These are phyloP conservation scores for Leccinum uliginosum DNA, from an alignment of 768 basidiomycete genomes.

Conservation along the genomic window DNA sequence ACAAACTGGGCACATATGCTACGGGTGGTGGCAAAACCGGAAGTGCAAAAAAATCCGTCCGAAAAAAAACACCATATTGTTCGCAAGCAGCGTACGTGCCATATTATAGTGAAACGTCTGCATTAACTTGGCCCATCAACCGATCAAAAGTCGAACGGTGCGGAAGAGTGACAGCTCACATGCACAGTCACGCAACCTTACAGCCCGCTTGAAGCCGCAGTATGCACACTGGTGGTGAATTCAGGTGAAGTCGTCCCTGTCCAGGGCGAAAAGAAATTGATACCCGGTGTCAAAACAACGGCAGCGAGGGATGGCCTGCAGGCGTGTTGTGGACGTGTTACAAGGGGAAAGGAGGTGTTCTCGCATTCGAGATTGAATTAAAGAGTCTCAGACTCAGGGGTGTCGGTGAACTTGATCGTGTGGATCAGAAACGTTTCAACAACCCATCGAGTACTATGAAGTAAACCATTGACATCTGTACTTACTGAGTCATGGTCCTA, in stretches of 20 bases:
- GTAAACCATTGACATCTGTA: slow-evolving; percentile 6
- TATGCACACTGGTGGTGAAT: not conserved
- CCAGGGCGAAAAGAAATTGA: slow-evolving; percentile 1
- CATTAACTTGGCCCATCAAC: not conserved
- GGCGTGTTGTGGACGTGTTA: slow-evolving; percentile 10
- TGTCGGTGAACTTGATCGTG: slow-evolving; percentile 3
- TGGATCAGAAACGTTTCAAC: slow-evolving; percentile 26
- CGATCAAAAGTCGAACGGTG: slow-evolving; percentile 2
- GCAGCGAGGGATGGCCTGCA: slow-evolving; percentile 9
- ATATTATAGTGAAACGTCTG: slow-evolving; percentile 1
- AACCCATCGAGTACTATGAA: slow-evolving; percentile 3
- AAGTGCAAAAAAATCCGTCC: not conserved
- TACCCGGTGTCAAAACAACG: slow-evolving; percentile 8
- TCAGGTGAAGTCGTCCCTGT: slow-evolving; percentile 1
- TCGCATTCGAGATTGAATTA: slow-evolving; percentile 23
- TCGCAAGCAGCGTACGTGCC: not conserved
- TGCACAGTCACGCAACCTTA: not conserved
- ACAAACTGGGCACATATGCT: not conserved
- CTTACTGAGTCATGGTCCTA: slow-evolving; percentile 3
- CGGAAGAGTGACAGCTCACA: slow-evolving; percentile 2
- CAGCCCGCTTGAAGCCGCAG: slow-evolving; percentile 12
- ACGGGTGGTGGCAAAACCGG: not conserved
- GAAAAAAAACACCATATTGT: not conserved
- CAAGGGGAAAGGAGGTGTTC: slow-evolving; percentile 15
- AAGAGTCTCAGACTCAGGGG: slow-evolving; percentile 23